These are phyloP conservation scores for Aeschynomene evenia DNA, from an alignment of 306 rosid genomes.

Conservation along the genomic window DNA sequence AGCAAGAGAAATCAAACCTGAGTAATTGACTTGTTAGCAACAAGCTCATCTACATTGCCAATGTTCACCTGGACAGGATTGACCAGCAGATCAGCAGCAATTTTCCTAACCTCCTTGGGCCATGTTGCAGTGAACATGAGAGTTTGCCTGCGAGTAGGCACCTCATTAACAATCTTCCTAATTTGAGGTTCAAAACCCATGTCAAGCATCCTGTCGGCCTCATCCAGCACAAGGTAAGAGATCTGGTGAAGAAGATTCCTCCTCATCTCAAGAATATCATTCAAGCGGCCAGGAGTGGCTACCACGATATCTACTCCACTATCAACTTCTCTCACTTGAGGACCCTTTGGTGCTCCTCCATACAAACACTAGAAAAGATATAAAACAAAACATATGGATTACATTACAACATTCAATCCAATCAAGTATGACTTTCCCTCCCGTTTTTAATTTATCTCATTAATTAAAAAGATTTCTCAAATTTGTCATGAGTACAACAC, in stretches of 20 bases:
- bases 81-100: conserved; percentile 91
- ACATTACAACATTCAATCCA: conserved; percentile 3
- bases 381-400: neutral
- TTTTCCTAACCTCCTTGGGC: conserved; percentile 98
- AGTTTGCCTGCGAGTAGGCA: conserved; percentile 94
- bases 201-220: conserved; percentile 99
- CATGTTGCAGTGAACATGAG: conserved; percentile 99
- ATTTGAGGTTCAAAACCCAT: conserved; percentile 99
- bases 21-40: conserved; percentile 91
- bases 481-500: neutral
- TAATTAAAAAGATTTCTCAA: no score
- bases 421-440: neutral
- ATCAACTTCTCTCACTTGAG: conserved; percentile 92
- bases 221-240: conserved; percentile 92
- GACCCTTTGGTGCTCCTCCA: conserved; percentile 99
- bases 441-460: neutral
- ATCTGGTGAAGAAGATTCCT: conserved; percentile 88
- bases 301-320: conserved; percentile 95
- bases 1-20: conserved; percentile 56
- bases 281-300: conserved; percentile 99
- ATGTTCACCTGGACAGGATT: conserved; percentile 96
- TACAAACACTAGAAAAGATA: conserved; percentile 68
- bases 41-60: conserved; percentile 97
- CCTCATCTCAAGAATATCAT: conserved; percentile 97
- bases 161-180: conserved; percentile 92